Conservation (phyloP, 2,329 filamentous ascomycete species). For the Akanthomyces muscarius region DNA sequence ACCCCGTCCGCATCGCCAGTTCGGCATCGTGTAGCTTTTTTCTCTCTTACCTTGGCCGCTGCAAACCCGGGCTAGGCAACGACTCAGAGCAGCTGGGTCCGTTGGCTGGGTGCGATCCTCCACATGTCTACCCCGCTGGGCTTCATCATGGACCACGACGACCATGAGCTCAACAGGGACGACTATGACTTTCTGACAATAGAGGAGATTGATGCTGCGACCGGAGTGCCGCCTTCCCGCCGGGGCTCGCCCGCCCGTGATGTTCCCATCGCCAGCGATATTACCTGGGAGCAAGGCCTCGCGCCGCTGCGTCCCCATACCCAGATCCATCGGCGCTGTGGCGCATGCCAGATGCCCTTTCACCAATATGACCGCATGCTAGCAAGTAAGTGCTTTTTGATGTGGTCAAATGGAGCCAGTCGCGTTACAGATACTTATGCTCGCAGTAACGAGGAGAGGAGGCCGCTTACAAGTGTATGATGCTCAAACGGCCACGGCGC, state of each 20-base stretch:
- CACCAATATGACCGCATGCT: slow-evolving; percentile 3
- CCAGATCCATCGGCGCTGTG: slow-evolving; percentile 11
- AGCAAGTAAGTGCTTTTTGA: not conserved
- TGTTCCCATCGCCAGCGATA: not conserved
- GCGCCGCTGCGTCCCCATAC: slow-evolving; percentile 4
- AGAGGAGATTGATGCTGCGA: not conserved
- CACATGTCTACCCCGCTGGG: slow-evolving; percentile 4
- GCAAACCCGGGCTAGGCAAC: not conserved
- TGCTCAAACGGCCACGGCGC: not conserved
- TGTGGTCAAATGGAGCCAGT: no score
- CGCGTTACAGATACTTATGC: not conserved
- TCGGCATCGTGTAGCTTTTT: not conserved
- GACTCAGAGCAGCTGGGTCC: not conserved
- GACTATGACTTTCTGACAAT: not conserved
- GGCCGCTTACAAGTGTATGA: slow-evolving; percentile 7
- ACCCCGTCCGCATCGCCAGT: not conserved
- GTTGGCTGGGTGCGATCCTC: not conserved
- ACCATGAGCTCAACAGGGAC: not conserved
- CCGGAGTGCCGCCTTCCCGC: not conserved
- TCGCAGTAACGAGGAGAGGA: slow-evolving; percentile 4
- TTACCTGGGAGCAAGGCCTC: not conserved
- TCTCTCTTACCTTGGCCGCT: not conserved
- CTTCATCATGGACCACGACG: not conserved
- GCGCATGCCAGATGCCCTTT: slow-evolving; percentile 12
- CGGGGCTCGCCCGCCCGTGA: not conserved